Evolutionary conservation across 345 rosid species (phyloP), one percentile per base, ranked within the genome.

Genomic region (Leavenworthia alabamica): DNA sequence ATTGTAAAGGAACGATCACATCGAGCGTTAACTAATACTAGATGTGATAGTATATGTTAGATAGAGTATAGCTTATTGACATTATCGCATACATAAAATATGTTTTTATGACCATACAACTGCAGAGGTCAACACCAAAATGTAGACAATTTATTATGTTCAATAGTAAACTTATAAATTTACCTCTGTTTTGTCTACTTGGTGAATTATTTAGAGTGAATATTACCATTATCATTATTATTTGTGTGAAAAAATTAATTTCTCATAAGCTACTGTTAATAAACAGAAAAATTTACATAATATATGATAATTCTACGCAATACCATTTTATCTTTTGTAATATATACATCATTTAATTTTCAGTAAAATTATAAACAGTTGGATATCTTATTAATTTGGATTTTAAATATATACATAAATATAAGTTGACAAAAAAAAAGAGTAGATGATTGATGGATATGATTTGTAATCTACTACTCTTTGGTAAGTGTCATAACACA

Each of bases 201-300:
- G 66, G 60, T 68, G 60, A 59, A 68, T 44, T 44, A 61, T 54
- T 68, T 44, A 51, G 13, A 41, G 67, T 60, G 54, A 60, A 33
- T 43, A 17, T 31, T 60, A 43, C 23, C 40, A 60, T 60, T 27
- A 48, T 35, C 24, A 67, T 57, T 9, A 57, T 43, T 13, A 27
- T 26, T 39, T 4, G n/a, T 50, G 27, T 22, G 4, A 0, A 50
- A 59, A 59, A 59, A 50, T 60, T 67, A 51, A 31, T 17, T 46
- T 31, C 51, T 67, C 47, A 39, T 42, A 51, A 43, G 37, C 37
- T 47, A 37, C 64, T 62, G 37, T 71, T 48, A 29, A 40, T 56
- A 40, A 56, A 71, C 74, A 70, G 59, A 48, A 31, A 55, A 62
- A 23, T n/a, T n/a, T n/a, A 8, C 36, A 7, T 55, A 40, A 55